These are phyloP conservation scores for Lathyrus tuberosus DNA, from an alignment of 306 rosid genomes.

Conservation along the genomic window DNA sequence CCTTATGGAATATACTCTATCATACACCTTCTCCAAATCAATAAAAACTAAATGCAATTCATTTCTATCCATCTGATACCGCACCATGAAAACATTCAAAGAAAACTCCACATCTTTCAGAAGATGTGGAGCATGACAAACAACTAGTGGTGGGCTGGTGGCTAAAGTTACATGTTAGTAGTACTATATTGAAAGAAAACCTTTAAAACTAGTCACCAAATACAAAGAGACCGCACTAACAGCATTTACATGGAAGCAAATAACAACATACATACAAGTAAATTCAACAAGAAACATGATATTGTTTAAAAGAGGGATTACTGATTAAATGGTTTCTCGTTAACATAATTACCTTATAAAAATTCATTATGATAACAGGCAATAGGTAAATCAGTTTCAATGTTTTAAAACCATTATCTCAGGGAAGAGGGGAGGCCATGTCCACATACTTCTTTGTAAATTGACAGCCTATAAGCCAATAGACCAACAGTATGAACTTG, in stretches of 20 bases:
- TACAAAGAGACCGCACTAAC: slow-evolving; percentile 5
- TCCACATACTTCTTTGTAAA: too few species aligned
- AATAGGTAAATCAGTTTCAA: background rate
- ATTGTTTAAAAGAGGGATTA: slow-evolving; percentile 11
- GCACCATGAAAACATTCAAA: background rate
- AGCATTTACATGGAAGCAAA: slow-evolving; percentile 29
- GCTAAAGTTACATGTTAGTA: slow-evolving; percentile 4
- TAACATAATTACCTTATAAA: slow-evolving; percentile 12
- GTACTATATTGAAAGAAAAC: slow-evolving; percentile 11
- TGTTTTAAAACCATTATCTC: background rate
- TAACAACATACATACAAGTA: slow-evolving; percentile 2
- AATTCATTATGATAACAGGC: slow-evolving; percentile 7
- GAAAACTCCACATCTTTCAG: slow-evolving; percentile 4
- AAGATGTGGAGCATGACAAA: slow-evolving; percentile 26
- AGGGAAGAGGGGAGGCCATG: too few species aligned
- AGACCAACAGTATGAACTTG: background rate
- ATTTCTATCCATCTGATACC: too few species aligned
- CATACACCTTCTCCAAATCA: too few species aligned
- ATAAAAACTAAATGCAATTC: too few species aligned
- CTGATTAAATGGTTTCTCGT: background rate
- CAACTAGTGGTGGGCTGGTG: slow-evolving; percentile 1
- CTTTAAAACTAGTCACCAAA: slow-evolving; percentile 21
- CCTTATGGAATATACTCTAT: too few species aligned
- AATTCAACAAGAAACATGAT: slow-evolving; percentile 28
- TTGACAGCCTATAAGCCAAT: too few species aligned